phyloP scores from a whole-genome alignment of 345 rosid genomes.

The Streptanthus diversifolius region DNA sequence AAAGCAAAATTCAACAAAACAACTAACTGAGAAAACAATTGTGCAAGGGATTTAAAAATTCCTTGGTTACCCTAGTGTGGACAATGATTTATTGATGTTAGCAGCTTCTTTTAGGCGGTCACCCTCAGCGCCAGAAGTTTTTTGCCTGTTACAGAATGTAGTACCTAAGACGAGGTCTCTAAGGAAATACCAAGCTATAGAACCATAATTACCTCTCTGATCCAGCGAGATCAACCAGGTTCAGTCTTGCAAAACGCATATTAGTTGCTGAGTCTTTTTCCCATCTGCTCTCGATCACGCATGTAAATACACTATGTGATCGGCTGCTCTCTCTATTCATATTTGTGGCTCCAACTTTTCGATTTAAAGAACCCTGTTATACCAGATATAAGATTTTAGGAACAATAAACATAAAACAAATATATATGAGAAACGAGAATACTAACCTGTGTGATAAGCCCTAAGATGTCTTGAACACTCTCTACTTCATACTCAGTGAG shows the following conservation, averaged over 20 bases:
- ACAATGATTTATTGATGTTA: constrained; percentile 86
- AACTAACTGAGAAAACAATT: constrained; percentile 6
- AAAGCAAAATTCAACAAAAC: neutral
- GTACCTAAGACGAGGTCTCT: neutral
- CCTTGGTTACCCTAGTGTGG: constrained; percentile 76
- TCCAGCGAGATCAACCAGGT: constrained; percentile 93
- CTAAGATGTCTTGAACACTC: constrained; percentile 72
- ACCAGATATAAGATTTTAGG: constrained; percentile 20
- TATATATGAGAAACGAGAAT: neutral
- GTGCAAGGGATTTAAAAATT: neutral
- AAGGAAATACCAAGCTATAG: constrained; percentile 14
- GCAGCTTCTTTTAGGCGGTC: constrained; percentile 98
- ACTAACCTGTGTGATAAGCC: constrained; percentile 74
- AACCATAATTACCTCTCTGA: constrained; percentile 67
- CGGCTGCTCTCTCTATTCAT: constrained; percentile 98
- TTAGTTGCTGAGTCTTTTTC: constrained; percentile 86
- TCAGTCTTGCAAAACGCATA: constrained; percentile 84
- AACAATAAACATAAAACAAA: constrained; percentile 5
- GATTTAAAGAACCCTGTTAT: constrained; percentile 71
- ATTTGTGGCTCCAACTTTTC: constrained; percentile 92
- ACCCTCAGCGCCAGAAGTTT: constrained; percentile 98
- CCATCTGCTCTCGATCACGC: constrained; percentile 92
- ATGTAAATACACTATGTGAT: constrained; percentile 90
- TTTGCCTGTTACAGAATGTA: constrained; percentile 56
- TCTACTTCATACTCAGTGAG: constrained; percentile 85